Percentiles rank a stretch among this genome's conserved stretches.
Evolutionary conservation across 1,139 yeast species (phyloP).

Genomic region (Diutina mesorugosa): DNA sequence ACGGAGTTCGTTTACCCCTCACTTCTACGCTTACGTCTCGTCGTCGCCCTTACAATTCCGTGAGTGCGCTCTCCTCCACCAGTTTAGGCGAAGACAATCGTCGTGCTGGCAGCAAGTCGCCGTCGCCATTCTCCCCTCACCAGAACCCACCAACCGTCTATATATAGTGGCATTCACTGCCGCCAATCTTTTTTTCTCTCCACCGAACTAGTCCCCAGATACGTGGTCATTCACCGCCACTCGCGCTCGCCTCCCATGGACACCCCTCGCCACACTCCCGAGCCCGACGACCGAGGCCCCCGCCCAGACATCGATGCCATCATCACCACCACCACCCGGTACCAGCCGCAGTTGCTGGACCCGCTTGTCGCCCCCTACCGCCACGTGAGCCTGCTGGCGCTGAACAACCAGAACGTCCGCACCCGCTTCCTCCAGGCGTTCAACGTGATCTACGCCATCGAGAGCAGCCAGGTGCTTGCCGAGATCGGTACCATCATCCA

Average conservation of each 20-base stretch:
- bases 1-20: too few relatives aligned
- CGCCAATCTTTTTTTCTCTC: too few relatives aligned
- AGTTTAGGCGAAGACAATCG: too few relatives aligned
- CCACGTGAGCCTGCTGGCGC: background rate
- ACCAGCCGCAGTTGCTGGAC: background rate
- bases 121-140: too few relatives aligned
- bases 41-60: too few relatives aligned
- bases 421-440: constrained; percentile 1
- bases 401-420: background rate
- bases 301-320: background rate
- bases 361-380: background rate
- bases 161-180: too few relatives aligned
- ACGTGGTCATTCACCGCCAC: background rate
- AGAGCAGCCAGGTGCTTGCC: constrained; percentile 3
- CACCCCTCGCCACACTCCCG: background rate
- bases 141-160: too few relatives aligned
- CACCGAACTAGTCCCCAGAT: too few relatives aligned
- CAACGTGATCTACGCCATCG: background rate
- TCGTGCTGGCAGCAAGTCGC: too few relatives aligned
- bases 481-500: constrained; percentile 25
- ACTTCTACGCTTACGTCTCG: too few relatives aligned
- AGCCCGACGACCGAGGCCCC: background rate
- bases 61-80: too few relatives aligned
- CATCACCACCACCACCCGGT: background rate
- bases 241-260: background rate